These are phyloP conservation scores for Trametes gibbosa DNA, from an alignment of 768 basidiomycete genomes.

Conservation along the genomic window DNA sequence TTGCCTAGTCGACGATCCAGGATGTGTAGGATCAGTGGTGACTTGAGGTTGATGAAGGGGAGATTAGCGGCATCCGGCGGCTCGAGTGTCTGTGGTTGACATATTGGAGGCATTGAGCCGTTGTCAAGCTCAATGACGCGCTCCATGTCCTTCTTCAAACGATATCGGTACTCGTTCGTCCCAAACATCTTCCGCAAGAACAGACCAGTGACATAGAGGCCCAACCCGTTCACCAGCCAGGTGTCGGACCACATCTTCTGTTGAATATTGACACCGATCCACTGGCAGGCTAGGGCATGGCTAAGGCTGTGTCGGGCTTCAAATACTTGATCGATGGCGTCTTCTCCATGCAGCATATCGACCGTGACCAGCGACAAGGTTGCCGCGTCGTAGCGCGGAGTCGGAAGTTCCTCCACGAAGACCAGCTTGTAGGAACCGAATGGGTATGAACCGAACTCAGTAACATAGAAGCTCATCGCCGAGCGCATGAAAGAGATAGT, in stretches of 20 bases:
- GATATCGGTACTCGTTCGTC: constrained; percentile 95
- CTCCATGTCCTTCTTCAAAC: constrained; percentile 95
- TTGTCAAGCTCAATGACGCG: constrained; percentile 85
- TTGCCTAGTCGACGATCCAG: constrained; percentile 92
- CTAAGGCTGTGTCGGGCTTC: constrained; percentile 84
- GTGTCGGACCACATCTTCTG: constrained; percentile 91
- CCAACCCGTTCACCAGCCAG: constrained; percentile 96
- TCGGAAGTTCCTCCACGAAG: constrained; percentile 86
- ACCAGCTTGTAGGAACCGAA: constrained; percentile 93
- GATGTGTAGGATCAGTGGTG: constrained; percentile 94
- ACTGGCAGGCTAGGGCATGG: constrained; percentile 91
- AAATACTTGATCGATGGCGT: constrained; percentile 89
- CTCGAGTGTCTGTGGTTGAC: constrained; percentile 81
- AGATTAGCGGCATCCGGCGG: constrained; percentile 79
- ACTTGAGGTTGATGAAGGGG: constrained; percentile 92
- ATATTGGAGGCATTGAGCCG: constrained; percentile 89
- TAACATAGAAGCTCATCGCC: constrained; percentile 90
- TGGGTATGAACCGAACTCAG: constrained; percentile 94
- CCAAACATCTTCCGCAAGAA: constrained; percentile 87
- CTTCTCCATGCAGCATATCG: constrained; percentile 83
- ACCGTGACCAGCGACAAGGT: constrained; percentile 76
- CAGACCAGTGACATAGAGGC: constrained; percentile 84
- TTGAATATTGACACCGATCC: constrained; percentile 95
- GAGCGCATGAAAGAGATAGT: constrained; percentile 77
- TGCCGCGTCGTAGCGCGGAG: constrained; percentile 80